phyloP scores from a whole-genome alignment of 805 yeast species.

The Maudiozyma bulderi region DNA sequence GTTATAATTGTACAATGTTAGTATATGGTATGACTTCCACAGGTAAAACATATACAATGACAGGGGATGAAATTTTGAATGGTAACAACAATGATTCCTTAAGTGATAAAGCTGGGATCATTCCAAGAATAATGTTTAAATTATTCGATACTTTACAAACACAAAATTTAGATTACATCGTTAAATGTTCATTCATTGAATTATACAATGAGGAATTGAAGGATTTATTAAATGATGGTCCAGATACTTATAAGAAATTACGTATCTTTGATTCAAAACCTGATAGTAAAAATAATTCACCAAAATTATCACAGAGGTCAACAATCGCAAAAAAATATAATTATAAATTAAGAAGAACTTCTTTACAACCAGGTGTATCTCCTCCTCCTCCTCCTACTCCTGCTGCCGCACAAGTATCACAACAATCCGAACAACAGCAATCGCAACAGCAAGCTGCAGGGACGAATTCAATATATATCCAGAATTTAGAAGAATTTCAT shows the following conservation, averaged over 20 bases:
- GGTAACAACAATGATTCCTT: conserved; percentile 21
- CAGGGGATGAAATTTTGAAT: conserved; percentile 46
- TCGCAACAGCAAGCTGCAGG: background rate
- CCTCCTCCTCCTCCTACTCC: background rate
- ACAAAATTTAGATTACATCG: conserved; percentile 44
- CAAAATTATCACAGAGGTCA: conserved; percentile 7
- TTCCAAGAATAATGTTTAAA: conserved; percentile 48
- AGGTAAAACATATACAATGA: conserved; percentile 76
- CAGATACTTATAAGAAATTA: conserved; percentile 33
- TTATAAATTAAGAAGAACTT: conserved; percentile 9
- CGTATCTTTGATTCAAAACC: conserved; percentile 39
- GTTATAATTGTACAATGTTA: conserved; percentile 72
- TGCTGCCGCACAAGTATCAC: background rate
- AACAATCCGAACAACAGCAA: background rate
- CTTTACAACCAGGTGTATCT: background rate
- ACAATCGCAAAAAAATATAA: background rate
- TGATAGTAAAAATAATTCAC: conserved; percentile 14
- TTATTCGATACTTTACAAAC: conserved; percentile 44
- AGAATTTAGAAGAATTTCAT: conserved; percentile 54
- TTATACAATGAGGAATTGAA: conserved; percentile 78
- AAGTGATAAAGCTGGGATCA: conserved; percentile 49
- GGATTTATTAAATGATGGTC: conserved; percentile 43
- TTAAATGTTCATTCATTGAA: conserved; percentile 74
- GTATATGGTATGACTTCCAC: conserved; percentile 93
- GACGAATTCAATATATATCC: conserved; percentile 37